A percentile compares a stretch with the other conserved stretches of the same genome.
These are phyloP conservation scores for Coprinellus micaceus DNA, from an alignment of 768 basidiomycete species.

Conservation along the genomic window DNA sequence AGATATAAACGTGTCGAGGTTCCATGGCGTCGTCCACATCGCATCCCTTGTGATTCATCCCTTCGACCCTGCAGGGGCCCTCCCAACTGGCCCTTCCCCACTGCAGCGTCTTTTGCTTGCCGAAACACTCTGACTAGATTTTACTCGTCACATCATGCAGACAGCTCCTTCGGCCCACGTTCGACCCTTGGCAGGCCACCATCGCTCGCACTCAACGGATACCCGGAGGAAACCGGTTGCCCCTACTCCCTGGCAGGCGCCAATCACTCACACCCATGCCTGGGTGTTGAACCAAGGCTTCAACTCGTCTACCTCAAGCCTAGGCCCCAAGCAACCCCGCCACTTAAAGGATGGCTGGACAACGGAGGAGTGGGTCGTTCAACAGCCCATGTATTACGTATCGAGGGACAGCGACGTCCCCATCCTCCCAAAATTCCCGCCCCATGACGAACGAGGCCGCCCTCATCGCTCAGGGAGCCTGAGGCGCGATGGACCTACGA, in stretches of 20 bases:
- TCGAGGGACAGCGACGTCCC: conserved; percentile 29
- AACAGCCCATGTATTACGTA: conserved; percentile 30
- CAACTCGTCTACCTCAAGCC: background rate
- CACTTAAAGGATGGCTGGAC: conserved; percentile 43
- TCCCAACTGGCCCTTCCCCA: background rate
- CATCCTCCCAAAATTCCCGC: conserved; percentile 20
- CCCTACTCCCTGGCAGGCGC: conserved; percentile 34
- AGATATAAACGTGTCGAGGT: background rate
- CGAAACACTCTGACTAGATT: too few species aligned
- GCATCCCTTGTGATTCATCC: background rate
- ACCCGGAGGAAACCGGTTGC: conserved; percentile 13
- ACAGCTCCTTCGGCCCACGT: conserved; percentile 8
- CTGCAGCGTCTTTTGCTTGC: too few species aligned
- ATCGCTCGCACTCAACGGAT: conserved; percentile 8
- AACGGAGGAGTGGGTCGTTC: conserved; percentile 63
- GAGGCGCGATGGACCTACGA: conserved; percentile 5
- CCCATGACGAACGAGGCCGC: conserved; percentile 15
- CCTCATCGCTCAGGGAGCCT: conserved; percentile 3
- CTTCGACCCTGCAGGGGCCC: background rate
- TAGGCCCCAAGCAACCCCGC: conserved; percentile 13
- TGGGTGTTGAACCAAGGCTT: conserved; percentile 56
- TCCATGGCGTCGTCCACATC: too few species aligned
- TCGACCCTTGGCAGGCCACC: conserved; percentile 4
- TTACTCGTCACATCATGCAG: too few species aligned
- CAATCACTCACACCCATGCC: conserved; percentile 38